These are phyloP conservation scores for Fusarium tanahbumbuense DNA, from an alignment of 2,329 filamentous ascomycete genomes.

Conservation along the genomic window DNA sequence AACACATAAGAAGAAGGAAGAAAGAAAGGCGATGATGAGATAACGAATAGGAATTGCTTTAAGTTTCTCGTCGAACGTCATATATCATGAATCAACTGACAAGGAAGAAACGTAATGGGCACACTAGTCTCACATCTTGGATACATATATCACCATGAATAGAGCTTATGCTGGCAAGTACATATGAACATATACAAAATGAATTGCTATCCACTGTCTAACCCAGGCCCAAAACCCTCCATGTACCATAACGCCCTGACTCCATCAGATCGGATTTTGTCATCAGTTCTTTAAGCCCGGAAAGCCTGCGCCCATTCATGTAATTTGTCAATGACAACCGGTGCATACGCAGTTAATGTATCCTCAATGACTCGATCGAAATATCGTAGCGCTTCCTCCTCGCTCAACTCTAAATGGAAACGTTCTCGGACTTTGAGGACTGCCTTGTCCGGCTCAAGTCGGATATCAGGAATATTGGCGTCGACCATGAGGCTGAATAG, in stretches of 20 bases:
- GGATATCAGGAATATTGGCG: conserved; percentile 95
- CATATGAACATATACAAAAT: background rate
- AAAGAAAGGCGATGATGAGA: background rate
- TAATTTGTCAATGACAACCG: conserved; percentile 92
- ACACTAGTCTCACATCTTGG: background rate
- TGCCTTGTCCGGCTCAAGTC: conserved; percentile 90
- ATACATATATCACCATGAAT: background rate
- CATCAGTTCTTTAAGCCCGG: conserved; percentile 65
- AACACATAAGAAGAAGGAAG: background rate
- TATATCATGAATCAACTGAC: background rate
- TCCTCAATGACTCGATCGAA: conserved; percentile 93
- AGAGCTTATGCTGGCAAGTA: background rate
- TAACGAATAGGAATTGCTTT: background rate
- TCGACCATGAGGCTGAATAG: conserved; percentile 97
- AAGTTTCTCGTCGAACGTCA: background rate
- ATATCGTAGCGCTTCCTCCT: conserved; percentile 90
- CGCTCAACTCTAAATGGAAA: conserved; percentile 89
- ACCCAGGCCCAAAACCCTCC: background rate
- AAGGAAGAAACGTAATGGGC: background rate
- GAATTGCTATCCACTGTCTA: background rate
- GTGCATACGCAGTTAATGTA: conserved; percentile 87
- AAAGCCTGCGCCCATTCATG: conserved; percentile 95
- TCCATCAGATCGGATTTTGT: background rate
- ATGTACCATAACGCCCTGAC: conserved; percentile 2
- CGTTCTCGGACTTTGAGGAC: conserved; percentile 95